Base-by-base conservation (phyloP, 2,329 filamentous ascomycete genomes). In the Monosporascus sp. region DNA sequence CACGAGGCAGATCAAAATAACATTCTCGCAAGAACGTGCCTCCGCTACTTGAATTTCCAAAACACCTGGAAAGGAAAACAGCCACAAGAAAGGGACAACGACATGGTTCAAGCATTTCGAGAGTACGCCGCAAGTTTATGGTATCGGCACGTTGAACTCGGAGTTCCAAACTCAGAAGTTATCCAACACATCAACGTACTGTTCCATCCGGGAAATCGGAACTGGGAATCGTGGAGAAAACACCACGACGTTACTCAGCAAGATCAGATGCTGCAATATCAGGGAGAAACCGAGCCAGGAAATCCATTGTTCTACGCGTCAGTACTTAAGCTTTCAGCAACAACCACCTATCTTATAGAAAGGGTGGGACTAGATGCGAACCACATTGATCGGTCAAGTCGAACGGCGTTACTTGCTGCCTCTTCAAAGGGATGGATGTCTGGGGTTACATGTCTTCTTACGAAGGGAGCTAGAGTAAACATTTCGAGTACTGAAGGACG, bases 271-370 rank as follows among this genome's bases (percentile, higher is more conserved):
- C 11, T 46, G 2, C 5, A 25, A 5, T 44, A 51, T n/a, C 43
- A 38, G 18, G 41, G 35, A 18, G 25, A 38, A n/a, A 39, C 25
- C 25, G 24, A 47, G 18, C 24, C 35, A 36, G 50, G 50, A 43
- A 54, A 48, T 17, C 48, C 14, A 15, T 27, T 59, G n/a, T 47
- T 50, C 15, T 59, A 55, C 17, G 55, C 55, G 9, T 54, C 53
- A 20, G 2, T 45, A 15, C 15, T 57, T 5, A 22, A 50, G 1
- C 47, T 59, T n/a, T 11, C 22, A 3, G 44, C 57, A 4, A 57
- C 52, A 5, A 27, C 55, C 1, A 24, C 31, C 6, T 47, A 50
- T n/a, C 52, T 59, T 15, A 41, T 59, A 18, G 38, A 48, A 4
- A 35, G 52, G 11, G 20, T 37, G 3, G 44, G 35, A 9, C 8